A percentile compares a stretch with the other conserved stretches of the same genome.
Evolutionary conservation across 495 filamentous ascomycete species (phyloP).

Genomic region (Tirmania nivea): DNA sequence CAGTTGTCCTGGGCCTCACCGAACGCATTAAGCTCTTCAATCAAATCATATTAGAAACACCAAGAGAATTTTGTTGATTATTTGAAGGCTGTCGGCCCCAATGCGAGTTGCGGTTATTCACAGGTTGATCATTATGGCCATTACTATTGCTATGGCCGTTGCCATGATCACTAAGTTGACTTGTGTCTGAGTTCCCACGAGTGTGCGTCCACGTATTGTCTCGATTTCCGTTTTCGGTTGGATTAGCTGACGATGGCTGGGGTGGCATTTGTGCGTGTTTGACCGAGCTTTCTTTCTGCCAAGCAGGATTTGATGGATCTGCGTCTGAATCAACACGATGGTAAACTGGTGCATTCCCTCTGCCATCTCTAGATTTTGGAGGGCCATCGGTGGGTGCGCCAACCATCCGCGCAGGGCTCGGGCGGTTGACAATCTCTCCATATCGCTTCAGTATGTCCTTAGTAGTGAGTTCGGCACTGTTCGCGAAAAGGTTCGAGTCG

Average conservation of each 20-base stretch:
- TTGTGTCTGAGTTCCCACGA: conserved; percentile 2
- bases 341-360: conserved; percentile 25
- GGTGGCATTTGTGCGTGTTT: conserved; percentile 48
- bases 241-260: conserved; percentile 10
- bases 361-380: conserved; percentile 29
- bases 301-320: conserved; percentile 46
- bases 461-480: conserved; percentile 66
- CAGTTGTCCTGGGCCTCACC: too few species aligned
- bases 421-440: conserved; percentile 47
- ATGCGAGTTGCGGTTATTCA: conserved; percentile 26
- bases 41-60: too few species aligned
- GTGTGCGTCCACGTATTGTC: conserved; percentile 9
- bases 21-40: too few species aligned
- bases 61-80: background rate
- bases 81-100: conserved; percentile 20
- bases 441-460: conserved; percentile 91
- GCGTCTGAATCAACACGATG: conserved; percentile 62
- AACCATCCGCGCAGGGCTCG: conserved; percentile 29
- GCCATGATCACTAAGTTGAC: conserved; percentile 4
- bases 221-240: conserved; percentile 16
- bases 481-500: conserved; percentile 61
- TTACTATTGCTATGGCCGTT: background rate
- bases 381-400: conserved; percentile 20
- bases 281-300: conserved; percentile 64
- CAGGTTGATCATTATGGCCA: conserved; percentile 14